Base-by-base conservation (phyloP, 805 yeast genomes). In the Yamadazyma sp. region DNA sequence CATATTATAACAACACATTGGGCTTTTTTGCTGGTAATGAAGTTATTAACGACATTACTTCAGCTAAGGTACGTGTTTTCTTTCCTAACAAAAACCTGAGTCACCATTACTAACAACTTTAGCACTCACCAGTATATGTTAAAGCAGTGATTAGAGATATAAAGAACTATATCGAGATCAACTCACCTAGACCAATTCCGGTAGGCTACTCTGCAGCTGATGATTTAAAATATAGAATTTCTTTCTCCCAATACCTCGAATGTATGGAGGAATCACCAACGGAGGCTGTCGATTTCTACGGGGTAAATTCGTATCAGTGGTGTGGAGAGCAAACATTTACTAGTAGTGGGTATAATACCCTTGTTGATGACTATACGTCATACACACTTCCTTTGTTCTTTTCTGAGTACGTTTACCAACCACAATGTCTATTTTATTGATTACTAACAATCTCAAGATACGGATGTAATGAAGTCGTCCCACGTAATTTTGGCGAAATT, bases 131-230 rank as follows among this genome's bases (percentile, higher is more conserved):
- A 1, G 67, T 72, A 2, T 91, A 79, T 54, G 68, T 91, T 28
- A 87, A 88, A 52, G 89, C 86, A 0, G 72, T 90, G 19, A 69
- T 88, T 4, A 70, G 91, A 33, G 97, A 91, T 60, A 75, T 91
- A 67, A 90, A 90, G 58, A 63, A 64, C 19, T 91, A 84, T 55
- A 80, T 87, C 44, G 55, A 63, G 6, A 50, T 56, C 18, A 77
- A 86, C 50, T 60, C 79, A 3, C 73, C 78, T 1, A 72, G 99
- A 38, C 52, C 53, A 10, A 76, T 91, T 12, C 98, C 98, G 0
- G 86, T 91, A 24, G 98, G 98, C 0, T 91, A 91, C 58, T 88
- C 97, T 0, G 97, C 98, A 0, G 98, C 97, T 1, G 98, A 91
- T 62, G 97, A 90, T 53, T 70, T 90, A 42, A 62, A 71, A 35